Conservation (phyloP, 176 grass and related monocot genomes). For the Avena sativa region DNA sequence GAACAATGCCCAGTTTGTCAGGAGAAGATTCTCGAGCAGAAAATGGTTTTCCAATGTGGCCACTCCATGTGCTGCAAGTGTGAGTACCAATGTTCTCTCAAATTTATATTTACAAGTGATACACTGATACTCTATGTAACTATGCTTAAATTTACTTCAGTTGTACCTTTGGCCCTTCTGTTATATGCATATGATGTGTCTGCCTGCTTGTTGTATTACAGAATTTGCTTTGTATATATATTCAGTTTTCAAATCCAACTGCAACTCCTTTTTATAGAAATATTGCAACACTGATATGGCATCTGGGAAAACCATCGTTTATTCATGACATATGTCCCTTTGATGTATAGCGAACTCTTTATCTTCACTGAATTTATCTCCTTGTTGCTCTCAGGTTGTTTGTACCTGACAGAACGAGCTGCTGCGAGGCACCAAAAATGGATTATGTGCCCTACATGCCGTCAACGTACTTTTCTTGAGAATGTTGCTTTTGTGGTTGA, state of each 20-base stretch:
- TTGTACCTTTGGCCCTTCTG: constrained; percentile 33
- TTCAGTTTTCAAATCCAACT: not conserved
- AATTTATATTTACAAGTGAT: constrained; percentile 23
- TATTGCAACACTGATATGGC: constrained; percentile 19
- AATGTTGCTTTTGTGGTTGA: constrained; percentile 91
- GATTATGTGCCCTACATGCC: constrained; percentile 95
- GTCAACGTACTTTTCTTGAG: constrained; percentile 80
- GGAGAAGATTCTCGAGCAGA: constrained; percentile 77
- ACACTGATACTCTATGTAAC: not conserved
- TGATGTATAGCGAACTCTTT: constrained; percentile 22
- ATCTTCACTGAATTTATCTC: constrained; percentile 32
- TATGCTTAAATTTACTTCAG: constrained; percentile 25
- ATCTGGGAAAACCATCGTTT: constrained; percentile 22
- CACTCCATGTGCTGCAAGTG: constrained; percentile 97
- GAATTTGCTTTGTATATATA: constrained; percentile 15
- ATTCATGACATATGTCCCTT: constrained; percentile 25
- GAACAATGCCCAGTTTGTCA: constrained; percentile 90
- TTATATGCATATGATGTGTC: not conserved
- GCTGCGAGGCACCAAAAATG: constrained; percentile 68
- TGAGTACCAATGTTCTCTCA: constrained; percentile 55
- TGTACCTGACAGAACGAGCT: constrained; percentile 80
- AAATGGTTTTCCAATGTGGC: constrained; percentile 96
- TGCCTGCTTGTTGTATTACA: not conserved
- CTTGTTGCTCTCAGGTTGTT: constrained; percentile 67
- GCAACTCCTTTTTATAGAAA: not conserved